Evolutionary conservation across 257 asterid genomes (phyloP).

Genomic region (Nicotiana obtusifolia): DNA sequence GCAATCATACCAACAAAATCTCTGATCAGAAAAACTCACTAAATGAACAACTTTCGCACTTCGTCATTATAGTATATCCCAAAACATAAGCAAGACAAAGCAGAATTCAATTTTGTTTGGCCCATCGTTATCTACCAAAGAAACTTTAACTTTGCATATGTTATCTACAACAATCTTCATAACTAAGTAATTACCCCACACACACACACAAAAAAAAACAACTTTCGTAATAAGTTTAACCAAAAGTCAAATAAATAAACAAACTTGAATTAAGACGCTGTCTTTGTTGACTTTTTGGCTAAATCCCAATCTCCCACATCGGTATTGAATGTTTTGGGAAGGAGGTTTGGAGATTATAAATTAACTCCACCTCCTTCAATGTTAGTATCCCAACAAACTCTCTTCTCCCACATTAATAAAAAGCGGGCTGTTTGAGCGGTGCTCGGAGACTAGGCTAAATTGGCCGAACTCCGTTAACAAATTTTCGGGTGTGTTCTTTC

Average conservation of each 20-base stretch:
- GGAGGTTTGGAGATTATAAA: too few relatives aligned
- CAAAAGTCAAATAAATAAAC: background rate
- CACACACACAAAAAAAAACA: background rate
- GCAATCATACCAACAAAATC: conserved; percentile 6
- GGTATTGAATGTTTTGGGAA: too few relatives aligned
- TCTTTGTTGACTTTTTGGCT: too few relatives aligned
- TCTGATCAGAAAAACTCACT: background rate
- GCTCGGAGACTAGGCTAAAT: too few relatives aligned
- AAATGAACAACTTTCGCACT: background rate
- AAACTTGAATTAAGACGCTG: background rate
- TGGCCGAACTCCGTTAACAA: too few relatives aligned
- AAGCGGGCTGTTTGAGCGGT: too few relatives aligned
- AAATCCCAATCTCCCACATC: too few relatives aligned
- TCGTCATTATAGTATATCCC: background rate
- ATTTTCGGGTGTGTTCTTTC: too few relatives aligned
- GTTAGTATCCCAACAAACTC: too few relatives aligned
- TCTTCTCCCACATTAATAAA: too few relatives aligned
- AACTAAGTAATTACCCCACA: background rate
- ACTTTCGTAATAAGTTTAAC: background rate
- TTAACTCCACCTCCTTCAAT: too few relatives aligned
- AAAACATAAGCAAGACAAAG: background rate
- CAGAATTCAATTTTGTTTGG: background rate
- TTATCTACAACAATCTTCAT: background rate
- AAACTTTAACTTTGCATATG: background rate
- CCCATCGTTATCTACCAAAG: background rate